Base-by-base conservation (phyloP, 208 protist genomes). In the Crithidia expoeki region DNA sequence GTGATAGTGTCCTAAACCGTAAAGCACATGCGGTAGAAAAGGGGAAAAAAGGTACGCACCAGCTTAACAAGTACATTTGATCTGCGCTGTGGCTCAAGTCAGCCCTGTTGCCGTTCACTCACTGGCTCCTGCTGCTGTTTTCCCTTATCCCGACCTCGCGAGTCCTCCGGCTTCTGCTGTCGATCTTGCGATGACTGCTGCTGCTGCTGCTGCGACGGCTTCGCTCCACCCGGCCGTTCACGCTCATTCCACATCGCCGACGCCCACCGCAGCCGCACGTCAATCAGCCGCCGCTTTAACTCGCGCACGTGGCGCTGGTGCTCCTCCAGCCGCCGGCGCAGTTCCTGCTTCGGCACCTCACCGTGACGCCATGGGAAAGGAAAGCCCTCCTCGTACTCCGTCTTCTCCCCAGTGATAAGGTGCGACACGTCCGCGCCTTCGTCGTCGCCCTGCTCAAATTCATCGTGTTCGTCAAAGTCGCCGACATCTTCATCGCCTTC, bases 351-450 rank as follows among this genome's bases (percentile, higher is more conserved):
- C 2, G 68, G 47, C 40, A 67, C 19, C 46, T 63, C 49, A 7
- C 60, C 59, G 50, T 74, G 50, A 0, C 59, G 57, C 59, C 57
- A 74, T 11, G 61, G 40, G 50, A 72, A 64, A 6, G 67, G 67
- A 40, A 72, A 46, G 6, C 40, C 67, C 34, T 65, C 42, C 14
- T 51, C 61, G n/a, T 75, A 42, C 38, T 56, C 52, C 25, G 50
- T 50, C 32, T 68, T 27, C 5, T 57, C 69, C 2, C 50, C 68
- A 0, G 50, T 57, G 50, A 60, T 67, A n/a, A 67, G 47, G 50
- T 61, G 61, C 10, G 61, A 67, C 30, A 67, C 57, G 25, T 67
- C 61, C 16, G 25, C 27, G 25, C 38, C 53, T 28, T 55, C 47
- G 56, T 72, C 66, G 34, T 51, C 46, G 19, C 38, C 59, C n/a